Conservation (phyloP, 176 grass and related monocot species). For the Secale cereale region DNA sequence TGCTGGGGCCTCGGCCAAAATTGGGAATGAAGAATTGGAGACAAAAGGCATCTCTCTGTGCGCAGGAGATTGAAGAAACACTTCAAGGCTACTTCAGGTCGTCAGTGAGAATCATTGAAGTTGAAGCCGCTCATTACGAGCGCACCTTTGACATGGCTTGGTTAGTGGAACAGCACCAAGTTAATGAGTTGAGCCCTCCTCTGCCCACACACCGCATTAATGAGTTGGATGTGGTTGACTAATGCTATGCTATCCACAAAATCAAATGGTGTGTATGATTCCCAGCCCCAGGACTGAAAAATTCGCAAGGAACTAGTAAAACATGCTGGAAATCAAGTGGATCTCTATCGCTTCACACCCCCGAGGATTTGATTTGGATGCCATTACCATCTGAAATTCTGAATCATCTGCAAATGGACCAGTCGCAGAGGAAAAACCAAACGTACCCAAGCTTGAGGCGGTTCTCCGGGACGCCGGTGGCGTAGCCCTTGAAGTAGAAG, state of each 20-base stretch:
- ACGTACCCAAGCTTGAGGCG: slow-evolving; percentile 87
- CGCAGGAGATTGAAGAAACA: background rate
- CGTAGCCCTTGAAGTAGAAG: slow-evolving; percentile 99
- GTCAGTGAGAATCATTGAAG: background rate
- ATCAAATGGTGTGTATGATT: background rate
- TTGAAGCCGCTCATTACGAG: background rate
- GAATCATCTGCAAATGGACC: background rate
- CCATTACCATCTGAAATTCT: background rate
- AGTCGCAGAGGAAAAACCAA: background rate
- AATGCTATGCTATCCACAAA: background rate
- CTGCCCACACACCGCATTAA: background rate
- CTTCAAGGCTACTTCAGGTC: slow-evolving; percentile 1
- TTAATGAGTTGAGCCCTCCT: background rate
- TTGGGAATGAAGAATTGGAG: background rate
- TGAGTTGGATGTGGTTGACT: background rate
- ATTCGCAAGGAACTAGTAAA: background rate
- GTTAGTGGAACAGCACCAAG: background rate
- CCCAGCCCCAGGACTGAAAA: background rate
- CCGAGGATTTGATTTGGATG: background rate
- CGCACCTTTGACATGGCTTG: background rate
- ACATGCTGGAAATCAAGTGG: background rate
- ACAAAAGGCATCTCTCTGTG: background rate
- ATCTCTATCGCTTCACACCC: background rate
- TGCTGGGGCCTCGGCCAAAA: background rate
- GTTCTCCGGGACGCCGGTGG: slow-evolving; percentile 78